phyloP scores from a whole-genome alignment of 495 filamentous ascomycete species.

The Trichoderma asperelloides region DNA sequence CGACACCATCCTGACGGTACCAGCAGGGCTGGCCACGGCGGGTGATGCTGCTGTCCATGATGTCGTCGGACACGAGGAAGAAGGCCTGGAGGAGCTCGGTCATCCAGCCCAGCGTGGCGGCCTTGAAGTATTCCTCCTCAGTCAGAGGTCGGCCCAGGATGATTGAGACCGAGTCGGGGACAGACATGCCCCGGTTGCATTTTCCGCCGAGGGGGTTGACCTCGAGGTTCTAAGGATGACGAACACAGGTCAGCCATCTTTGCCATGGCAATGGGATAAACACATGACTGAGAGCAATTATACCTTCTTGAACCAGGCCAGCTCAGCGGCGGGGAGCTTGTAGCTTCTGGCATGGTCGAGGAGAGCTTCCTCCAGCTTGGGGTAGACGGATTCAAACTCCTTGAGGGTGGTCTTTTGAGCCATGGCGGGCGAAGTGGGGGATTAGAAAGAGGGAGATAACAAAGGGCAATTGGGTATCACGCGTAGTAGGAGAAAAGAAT shows the following conservation, averaged over 20 bases:
- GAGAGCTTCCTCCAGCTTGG: slow-evolving; percentile 66
- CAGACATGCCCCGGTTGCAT: slow-evolving; percentile 97
- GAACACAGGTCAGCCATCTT: slow-evolving; percentile 7
- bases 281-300: not conserved
- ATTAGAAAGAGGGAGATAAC: not conserved
- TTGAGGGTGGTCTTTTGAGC: slow-evolving; percentile 58
- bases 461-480: slow-evolving; percentile 5
- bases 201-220: slow-evolving; percentile 90
- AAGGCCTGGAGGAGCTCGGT: slow-evolving; percentile 97
- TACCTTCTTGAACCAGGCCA: slow-evolving; percentile 85
- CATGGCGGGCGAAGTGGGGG: slow-evolving; percentile 32
- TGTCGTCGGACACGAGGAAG: slow-evolving; percentile 97
- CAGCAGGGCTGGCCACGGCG: slow-evolving; percentile 90
- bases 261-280: not conserved
- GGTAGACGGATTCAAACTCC: slow-evolving; percentile 86
- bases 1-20: slow-evolving; percentile 81
- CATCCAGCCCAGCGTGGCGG: slow-evolving; percentile 87
- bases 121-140: slow-evolving; percentile 71
- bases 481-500: not conserved
- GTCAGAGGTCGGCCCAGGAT: slow-evolving; percentile 65
- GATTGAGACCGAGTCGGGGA: slow-evolving; percentile 78
- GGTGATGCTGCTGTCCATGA: slow-evolving; percentile 93
- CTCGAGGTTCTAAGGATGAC: slow-evolving; percentile 24
- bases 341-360: slow-evolving; percentile 66
- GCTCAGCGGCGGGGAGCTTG: slow-evolving; percentile 68